Percentiles rank a stretch among this genome's conserved stretches.
Conservation (phyloP, 257 asterid genomes). For the Gentiana dahurica region DNA sequence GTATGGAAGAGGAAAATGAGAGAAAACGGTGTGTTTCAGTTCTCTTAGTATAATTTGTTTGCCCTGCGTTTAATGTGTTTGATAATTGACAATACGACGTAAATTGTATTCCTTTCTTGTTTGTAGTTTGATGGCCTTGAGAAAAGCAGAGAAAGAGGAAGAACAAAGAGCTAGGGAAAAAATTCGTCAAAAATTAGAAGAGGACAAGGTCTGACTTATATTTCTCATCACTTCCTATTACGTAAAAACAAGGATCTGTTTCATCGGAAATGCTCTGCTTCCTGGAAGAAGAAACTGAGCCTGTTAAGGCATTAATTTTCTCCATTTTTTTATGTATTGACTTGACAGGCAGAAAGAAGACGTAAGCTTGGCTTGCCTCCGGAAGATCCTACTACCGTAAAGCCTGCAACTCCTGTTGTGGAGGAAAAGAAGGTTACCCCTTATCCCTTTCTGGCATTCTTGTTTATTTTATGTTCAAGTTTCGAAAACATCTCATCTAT, state of each 20-base stretch:
- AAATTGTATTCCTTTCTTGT: conserved; percentile 11
- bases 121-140: conserved; percentile 68
- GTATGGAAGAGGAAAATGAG: conserved; percentile 95
- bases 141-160: conserved; percentile 97
- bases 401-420: conserved; percentile 70
- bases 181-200: conserved; percentile 92
- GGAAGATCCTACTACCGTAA: conserved; percentile 53
- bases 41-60: conserved; percentile 7
- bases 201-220: conserved; percentile 66
- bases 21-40: conserved; percentile 71
- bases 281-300: not conserved
- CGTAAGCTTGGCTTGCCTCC: conserved; percentile 88
- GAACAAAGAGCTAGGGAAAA: conserved; percentile 86
- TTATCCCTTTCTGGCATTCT: not conserved
- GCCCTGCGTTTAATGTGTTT: not conserved
- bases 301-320: conserved; percentile 1
- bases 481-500: conserved; percentile 3
- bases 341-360: conserved; percentile 93
- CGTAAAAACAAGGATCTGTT: no score
- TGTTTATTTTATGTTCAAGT: no score
- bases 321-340: conserved; percentile 11
- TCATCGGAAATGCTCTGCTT: not conserved
- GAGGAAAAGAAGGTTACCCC: conserved; percentile 70
- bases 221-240: conserved; percentile 5
- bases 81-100: conserved; percentile 8